A percentile compares a stretch with the other conserved stretches of the same genome.
These are phyloP conservation scores for Suillus ampliporus DNA, from an alignment of 768 basidiomycete genomes.

Conservation along the genomic window DNA sequence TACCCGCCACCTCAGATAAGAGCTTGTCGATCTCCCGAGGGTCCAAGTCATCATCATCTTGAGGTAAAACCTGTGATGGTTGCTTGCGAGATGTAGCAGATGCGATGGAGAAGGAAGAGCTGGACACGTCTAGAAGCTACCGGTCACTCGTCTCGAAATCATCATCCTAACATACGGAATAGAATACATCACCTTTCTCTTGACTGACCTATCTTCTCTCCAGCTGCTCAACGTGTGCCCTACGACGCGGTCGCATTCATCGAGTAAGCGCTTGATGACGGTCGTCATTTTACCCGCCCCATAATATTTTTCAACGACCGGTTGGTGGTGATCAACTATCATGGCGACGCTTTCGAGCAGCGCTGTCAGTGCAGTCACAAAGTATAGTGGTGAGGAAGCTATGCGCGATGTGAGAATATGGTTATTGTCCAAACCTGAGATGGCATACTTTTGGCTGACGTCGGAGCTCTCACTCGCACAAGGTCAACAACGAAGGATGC, in stretches of 20 bases:
- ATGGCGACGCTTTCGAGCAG: conserved; percentile 95
- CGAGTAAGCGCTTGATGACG: conserved; percentile 75
- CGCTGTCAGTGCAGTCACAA: conserved; percentile 86
- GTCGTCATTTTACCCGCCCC: conserved; percentile 85
- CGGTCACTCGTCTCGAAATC: background rate
- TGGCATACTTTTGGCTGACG: conserved; percentile 78
- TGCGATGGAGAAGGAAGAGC: conserved; percentile 41
- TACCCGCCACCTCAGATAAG: conserved; percentile 85
- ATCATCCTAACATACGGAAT: background rate
- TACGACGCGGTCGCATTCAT: conserved; percentile 88
- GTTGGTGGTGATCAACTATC: conserved; percentile 97
- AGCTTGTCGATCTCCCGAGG: conserved; percentile 91
- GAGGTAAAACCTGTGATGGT: conserved; percentile 32
- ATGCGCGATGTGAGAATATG: conserved; percentile 15
- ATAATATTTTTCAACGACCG: conserved; percentile 98
- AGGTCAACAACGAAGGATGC: conserved; percentile 92
- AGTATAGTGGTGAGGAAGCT: conserved; percentile 95
- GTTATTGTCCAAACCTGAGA: background rate
- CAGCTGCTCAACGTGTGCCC: conserved; percentile 78
- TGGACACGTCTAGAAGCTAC: conserved; percentile 56
- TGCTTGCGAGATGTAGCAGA: conserved; percentile 38
- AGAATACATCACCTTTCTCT: conserved; percentile 64
- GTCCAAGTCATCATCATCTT: conserved; percentile 71
- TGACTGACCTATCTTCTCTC: conserved; percentile 89
- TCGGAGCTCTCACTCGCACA: conserved; percentile 77